Evolutionary conservation across 257 asterid species (phyloP).

Genomic region (Lavandula angustifolia): DNA sequence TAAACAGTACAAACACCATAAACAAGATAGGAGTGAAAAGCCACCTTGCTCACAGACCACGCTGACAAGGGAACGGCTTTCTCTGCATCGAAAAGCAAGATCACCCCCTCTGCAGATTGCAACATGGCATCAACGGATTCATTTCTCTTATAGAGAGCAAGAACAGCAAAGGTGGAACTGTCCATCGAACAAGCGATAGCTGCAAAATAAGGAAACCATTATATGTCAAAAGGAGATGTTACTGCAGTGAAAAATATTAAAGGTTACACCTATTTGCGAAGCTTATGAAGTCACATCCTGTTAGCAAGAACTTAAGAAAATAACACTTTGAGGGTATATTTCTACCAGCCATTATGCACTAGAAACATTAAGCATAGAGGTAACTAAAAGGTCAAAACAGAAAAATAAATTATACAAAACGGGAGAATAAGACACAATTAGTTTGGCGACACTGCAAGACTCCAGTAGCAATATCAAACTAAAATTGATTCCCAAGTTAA

Average conservation of each 20-base stretch:
- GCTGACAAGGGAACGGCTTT: constrained; percentile 66
- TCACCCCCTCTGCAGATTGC: constrained; percentile 51
- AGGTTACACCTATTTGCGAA: not conserved
- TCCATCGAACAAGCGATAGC: constrained; percentile 71
- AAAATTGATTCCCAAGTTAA: not conserved
- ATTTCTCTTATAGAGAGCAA: constrained; percentile 43
- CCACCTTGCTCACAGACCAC: constrained; percentile 85
- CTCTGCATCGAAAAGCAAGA: constrained; percentile 63
- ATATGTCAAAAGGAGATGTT: constrained; percentile 23
- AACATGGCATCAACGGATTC: constrained; percentile 38
- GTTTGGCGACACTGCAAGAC: not conserved
- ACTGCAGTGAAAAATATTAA: not conserved
- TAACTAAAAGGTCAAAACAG: constrained; percentile 1
- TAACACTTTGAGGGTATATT: not conserved
- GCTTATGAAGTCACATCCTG: constrained; percentile 2
- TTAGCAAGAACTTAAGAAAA: not conserved
- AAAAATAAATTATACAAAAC: constrained; percentile 1
- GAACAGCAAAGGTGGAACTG: constrained; percentile 71
- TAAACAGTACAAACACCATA: constrained; percentile 8
- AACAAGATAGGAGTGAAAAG: constrained; percentile 12
- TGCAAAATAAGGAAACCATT: constrained; percentile 41
- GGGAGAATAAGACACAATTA: not conserved
- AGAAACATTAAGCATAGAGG: not conserved
- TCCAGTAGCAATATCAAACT: not conserved
- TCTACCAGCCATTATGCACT: constrained; percentile 10